Evolutionary conservation across 179 eudicot species (phyloP).

Genomic region (Pouteria campechiana): DNA sequence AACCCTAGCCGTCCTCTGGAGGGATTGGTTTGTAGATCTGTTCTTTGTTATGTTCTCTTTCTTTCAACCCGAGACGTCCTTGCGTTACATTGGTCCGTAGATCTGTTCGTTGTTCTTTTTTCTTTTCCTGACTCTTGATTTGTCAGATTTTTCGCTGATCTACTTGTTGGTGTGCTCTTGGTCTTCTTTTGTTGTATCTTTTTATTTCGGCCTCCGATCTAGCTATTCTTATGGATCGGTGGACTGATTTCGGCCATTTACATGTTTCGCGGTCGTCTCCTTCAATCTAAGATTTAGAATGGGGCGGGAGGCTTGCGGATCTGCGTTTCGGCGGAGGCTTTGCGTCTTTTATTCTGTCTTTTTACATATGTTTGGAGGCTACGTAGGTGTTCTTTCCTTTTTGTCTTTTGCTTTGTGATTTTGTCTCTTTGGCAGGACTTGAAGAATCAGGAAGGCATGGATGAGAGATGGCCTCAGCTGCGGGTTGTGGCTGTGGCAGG

Average conservation of each 20-base stretch:
- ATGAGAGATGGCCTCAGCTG: too few relatives aligned
- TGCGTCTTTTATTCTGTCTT: neutral
- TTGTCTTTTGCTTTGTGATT: too few relatives aligned
- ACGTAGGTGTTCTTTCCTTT: too few relatives aligned
- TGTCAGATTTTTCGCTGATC: slow-evolving; percentile 16
- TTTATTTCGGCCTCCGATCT: neutral
- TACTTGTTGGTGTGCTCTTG: slow-evolving; percentile 11
- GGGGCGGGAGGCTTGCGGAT: neutral
- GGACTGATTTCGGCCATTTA: neutral
- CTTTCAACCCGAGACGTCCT: neutral
- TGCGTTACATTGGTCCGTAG: neutral
- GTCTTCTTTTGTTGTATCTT: neutral
- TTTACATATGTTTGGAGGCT: neutral
- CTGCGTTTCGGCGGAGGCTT: neutral
- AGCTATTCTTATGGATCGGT: too few relatives aligned
- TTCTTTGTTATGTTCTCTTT: neutral
- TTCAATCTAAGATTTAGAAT: neutral
- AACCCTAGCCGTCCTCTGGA: too few relatives aligned
- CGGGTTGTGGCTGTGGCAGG: too few relatives aligned
- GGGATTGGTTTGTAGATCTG: too few relatives aligned
- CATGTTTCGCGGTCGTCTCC: neutral
- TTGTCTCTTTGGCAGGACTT: too few relatives aligned
- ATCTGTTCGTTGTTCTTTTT: neutral
- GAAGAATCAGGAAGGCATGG: too few relatives aligned
- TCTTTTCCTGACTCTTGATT: neutral